These are phyloP conservation scores for Paragyromitra xinjiangensis DNA, from an alignment of 495 filamentous ascomycete genomes.

Conservation along the genomic window DNA sequence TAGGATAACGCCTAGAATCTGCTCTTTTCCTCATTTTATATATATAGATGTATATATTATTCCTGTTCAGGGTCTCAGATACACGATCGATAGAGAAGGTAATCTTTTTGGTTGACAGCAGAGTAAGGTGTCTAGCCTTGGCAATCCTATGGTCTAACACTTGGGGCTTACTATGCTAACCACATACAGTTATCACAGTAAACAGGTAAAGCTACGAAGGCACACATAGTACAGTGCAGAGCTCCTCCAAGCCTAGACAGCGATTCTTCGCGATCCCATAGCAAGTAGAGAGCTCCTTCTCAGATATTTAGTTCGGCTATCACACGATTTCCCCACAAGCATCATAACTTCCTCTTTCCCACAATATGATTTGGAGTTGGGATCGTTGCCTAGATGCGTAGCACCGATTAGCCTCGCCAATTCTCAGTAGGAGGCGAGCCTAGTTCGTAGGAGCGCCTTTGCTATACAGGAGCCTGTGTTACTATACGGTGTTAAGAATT, in stretches of 20 bases:
- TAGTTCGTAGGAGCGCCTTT: conserved; percentile 9
- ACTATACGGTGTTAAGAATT: not conserved
- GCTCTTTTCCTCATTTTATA: too few relatives aligned
- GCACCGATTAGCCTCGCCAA: not conserved
- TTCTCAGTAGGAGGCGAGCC: not conserved
- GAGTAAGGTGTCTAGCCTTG: too few relatives aligned
- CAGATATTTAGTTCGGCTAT: not conserved
- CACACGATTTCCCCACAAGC: not conserved
- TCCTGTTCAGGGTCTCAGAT: too few relatives aligned
- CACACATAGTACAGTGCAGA: not conserved
- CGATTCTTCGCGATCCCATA: not conserved
- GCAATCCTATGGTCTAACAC: too few relatives aligned
- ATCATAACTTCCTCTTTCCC: not conserved
- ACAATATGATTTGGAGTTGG: not conserved
- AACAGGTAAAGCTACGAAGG: not conserved
- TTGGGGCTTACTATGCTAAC: too few relatives aligned
- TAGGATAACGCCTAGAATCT: too few relatives aligned
- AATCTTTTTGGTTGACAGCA: too few relatives aligned
- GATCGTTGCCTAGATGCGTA: conserved; percentile 3
- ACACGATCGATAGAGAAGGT: too few relatives aligned
- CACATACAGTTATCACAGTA: not conserved
- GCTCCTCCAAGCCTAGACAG: not conserved
- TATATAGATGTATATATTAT: too few relatives aligned
- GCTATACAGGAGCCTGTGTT: not conserved
- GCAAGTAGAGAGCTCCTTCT: conserved; percentile 18